These are phyloP conservation scores for Yamadazyma phyllophila DNA, from an alignment of 805 yeast species.

Conservation along the genomic window DNA sequence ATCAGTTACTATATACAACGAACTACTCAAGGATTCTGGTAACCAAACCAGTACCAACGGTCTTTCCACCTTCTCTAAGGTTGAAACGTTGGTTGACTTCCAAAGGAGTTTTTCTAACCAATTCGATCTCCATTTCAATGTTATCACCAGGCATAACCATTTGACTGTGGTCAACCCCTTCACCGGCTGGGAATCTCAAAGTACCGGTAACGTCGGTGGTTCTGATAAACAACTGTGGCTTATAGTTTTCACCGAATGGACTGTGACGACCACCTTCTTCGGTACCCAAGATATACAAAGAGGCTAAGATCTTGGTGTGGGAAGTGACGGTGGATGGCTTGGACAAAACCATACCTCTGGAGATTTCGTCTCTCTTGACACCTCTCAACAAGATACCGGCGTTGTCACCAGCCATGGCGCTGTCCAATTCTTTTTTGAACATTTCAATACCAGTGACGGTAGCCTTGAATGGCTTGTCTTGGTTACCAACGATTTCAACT, in stretches of 20 bases:
- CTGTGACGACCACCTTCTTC: conserved; percentile 99
- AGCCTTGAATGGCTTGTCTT: conserved; percentile 83
- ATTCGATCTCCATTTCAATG: conserved; percentile 89
- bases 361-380: conserved; percentile 93
- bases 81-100: conserved; percentile 98
- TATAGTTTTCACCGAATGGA: conserved; percentile 94
- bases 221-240: conserved; percentile 96
- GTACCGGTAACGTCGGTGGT: conserved; percentile 94
- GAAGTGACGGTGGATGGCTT: conserved; percentile 91
- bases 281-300: conserved; percentile 86
- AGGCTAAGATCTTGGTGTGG: conserved; percentile 90
- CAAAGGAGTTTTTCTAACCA: conserved; percentile 87
- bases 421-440: conserved; percentile 98
- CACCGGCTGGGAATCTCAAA: conserved; percentile 78
- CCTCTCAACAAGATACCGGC: conserved; percentile 98
- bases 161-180: conserved; percentile 75
- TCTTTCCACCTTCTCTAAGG: conserved; percentile 99
- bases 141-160: conserved; percentile 99
- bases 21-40: conserved; percentile 79
- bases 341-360: conserved; percentile 96
- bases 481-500: conserved; percentile 93
- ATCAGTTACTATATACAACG: neutral
- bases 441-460: conserved; percentile 98
- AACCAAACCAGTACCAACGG: conserved; percentile 97
- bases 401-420: conserved; percentile 98